Base-by-base conservation (phyloP, 805 yeast genomes). In the Priceomyces fermenticarens region DNA sequence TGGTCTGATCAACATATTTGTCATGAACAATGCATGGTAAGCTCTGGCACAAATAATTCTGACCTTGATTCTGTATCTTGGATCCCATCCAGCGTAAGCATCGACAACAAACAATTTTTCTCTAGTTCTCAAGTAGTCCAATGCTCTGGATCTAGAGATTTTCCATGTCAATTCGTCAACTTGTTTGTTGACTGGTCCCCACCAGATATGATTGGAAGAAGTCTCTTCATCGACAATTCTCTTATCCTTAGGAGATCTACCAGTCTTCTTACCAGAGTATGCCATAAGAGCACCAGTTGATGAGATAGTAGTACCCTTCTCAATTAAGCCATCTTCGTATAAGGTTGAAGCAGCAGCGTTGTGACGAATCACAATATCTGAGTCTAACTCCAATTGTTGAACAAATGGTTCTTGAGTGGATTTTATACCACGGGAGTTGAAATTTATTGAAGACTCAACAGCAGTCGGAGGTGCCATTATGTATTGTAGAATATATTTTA, bases 21-120 rank as follows among this genome's bases (percentile, higher is more conserved):
- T 85, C 99, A 91, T 91, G 75, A 91, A 91, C 55, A 91, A 72
- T 14, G 98, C 98, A 63, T 91, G 99, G 77, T 91, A 91, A 42
- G 99, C 98, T 67, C 99, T 83, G 46, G 98, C 97, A 74, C 97
- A 90, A 41, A 90, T 91, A 50, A 90, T 83, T 70, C 98, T 81
- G 44, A 90, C 95, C 75, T 91, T 91, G 65, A 90, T 80, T 73
- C 98, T 81, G 81, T 91, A 91, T 60, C 88, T 83, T 60, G 97
- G 97, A 67, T 91, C 99, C 99, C 99, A 91, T 52, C 99, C 99
- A 36, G 98, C 99, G 63, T 67, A 91, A 10, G 98, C 98, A 62
- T 91, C 99, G 51, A 91, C 89, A 49, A 91, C 90, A 69, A 85
- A 91, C 57, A 93, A 81, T 65, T 89, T 88, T 56, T 85, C 90